phyloP scores from a whole-genome alignment of 164 flowering plant species.

The Dillenia turbinata region DNA sequence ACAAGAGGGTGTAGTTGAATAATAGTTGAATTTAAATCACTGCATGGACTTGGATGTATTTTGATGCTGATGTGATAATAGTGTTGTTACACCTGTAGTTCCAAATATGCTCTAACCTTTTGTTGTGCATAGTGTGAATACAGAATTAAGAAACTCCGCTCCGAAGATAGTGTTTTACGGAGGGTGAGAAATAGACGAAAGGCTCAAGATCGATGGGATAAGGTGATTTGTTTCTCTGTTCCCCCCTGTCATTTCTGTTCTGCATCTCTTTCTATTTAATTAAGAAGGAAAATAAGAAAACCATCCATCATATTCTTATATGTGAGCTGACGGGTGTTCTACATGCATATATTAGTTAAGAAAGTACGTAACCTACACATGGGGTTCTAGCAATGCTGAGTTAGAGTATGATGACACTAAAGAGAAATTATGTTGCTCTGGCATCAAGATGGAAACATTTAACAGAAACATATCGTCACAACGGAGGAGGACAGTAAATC shows the following conservation, averaged over 20 bases:
- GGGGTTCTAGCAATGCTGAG: conserved; percentile 47
- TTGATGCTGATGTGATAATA: no score
- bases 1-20: no score
- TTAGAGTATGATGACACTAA: conserved; percentile 19
- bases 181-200: conserved; percentile 62
- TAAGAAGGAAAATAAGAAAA: no score
- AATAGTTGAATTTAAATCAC: no score
- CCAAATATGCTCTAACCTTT: neutral
- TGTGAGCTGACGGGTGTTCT: conserved; percentile 13
- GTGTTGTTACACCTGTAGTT: neutral
- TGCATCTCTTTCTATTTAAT: neutral
- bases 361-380: conserved; percentile 85
- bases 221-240: conserved; percentile 38
- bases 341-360: conserved; percentile 51
- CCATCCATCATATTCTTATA: neutral
- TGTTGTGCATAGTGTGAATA: conserved; percentile 56
- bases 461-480: conserved; percentile 29
- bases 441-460: conserved; percentile 20
- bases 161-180: conserved; percentile 66
- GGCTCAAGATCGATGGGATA: conserved; percentile 83
- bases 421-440: conserved; percentile 25
- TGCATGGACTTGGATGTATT: no score
- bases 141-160: conserved; percentile 74
- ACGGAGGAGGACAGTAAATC: conserved; percentile 24
- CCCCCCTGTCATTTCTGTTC: neutral